Conservation (phyloP, 352 stramenopile species). For the Phytophthora constricta region DNA sequence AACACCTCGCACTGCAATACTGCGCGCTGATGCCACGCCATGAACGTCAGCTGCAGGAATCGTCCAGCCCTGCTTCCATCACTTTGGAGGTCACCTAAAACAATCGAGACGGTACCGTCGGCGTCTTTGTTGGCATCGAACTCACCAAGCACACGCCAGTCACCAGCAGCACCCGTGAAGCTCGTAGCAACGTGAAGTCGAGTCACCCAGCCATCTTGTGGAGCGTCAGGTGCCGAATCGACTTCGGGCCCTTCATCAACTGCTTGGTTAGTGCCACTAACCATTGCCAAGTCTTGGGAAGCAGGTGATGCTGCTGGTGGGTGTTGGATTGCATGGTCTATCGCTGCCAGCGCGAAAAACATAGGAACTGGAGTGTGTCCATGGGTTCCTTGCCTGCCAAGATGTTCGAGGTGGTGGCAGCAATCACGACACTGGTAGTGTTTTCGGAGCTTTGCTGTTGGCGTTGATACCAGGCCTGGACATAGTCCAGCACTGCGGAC, state of each 20-base stretch:
- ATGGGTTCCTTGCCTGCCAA: constrained; percentile 75
- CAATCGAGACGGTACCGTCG: constrained; percentile 38
- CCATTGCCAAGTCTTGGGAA: constrained; percentile 1
- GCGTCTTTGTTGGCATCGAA: constrained; percentile 66
- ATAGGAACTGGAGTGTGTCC: constrained; percentile 83
- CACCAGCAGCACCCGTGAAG: constrained; percentile 50
- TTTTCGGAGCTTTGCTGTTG: constrained; percentile 29
- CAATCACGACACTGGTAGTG: constrained; percentile 50
- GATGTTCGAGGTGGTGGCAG: constrained; percentile 80
- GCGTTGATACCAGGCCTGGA: constrained; percentile 62
- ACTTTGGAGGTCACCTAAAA: constrained; percentile 30
- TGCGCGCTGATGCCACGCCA: constrained; percentile 68
- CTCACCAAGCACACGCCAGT: constrained; percentile 66
- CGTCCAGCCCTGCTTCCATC: constrained; percentile 43
- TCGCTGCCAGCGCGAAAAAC: constrained; percentile 65
- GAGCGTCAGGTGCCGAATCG: background rate
- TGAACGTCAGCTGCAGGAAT: constrained; percentile 68
- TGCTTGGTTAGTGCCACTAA: background rate
- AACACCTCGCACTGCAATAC: constrained; percentile 76
- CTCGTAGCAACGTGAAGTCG: constrained; percentile 66
- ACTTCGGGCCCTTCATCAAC: constrained; percentile 3
- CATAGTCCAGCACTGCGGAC: constrained; percentile 74
- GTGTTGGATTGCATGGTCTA: constrained; percentile 57
- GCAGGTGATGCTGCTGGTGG: constrained; percentile 2
- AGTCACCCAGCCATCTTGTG: constrained; percentile 61